A percentile compares a stretch with the other conserved stretches of the same genome.
These are phyloP conservation scores for Ambrosia artemisiifolia DNA, from an alignment of 129 eudicot species.

Conservation along the genomic window DNA sequence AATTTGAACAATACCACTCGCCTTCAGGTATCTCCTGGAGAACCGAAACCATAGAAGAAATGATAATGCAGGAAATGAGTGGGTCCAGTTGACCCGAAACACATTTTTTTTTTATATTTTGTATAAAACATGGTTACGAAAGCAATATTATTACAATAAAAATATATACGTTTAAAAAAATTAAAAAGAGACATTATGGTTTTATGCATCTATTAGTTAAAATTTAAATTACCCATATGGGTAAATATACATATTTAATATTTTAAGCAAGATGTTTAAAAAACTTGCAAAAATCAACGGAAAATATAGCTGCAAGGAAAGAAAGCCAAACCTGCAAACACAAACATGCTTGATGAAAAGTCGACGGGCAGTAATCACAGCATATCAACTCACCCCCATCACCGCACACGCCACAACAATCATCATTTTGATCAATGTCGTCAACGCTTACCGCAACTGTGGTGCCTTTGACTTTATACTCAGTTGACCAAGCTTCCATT, in stretches of 20 bases:
- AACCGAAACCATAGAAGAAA: constrained; percentile 5
- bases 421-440: constrained; percentile 75
- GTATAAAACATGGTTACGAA: not conserved
- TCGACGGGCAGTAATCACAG: constrained; percentile 94
- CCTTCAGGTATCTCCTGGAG: constrained; percentile 92
- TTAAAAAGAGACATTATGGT: not conserved
- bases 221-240: not conserved
- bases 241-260: not conserved
- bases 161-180: not conserved
- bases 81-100: not conserved
- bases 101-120: not conserved
- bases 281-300: constrained; percentile 7
- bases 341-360: constrained; percentile 87
- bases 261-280: not conserved
- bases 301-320: constrained; percentile 9
- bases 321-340: constrained; percentile 55
- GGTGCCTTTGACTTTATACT: constrained; percentile 63
- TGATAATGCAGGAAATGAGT: not conserved
- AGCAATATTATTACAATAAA: not conserved
- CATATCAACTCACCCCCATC: constrained; percentile 92
- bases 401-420: constrained; percentile 93
- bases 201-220: not conserved
- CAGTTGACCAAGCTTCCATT: constrained; percentile 96
- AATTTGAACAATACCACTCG: constrained; percentile 86
- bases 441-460: constrained; percentile 35